phyloP scores from a whole-genome alignment of 1,284 basidiomycete species.

The Moesziomyces globuligerus region DNA sequence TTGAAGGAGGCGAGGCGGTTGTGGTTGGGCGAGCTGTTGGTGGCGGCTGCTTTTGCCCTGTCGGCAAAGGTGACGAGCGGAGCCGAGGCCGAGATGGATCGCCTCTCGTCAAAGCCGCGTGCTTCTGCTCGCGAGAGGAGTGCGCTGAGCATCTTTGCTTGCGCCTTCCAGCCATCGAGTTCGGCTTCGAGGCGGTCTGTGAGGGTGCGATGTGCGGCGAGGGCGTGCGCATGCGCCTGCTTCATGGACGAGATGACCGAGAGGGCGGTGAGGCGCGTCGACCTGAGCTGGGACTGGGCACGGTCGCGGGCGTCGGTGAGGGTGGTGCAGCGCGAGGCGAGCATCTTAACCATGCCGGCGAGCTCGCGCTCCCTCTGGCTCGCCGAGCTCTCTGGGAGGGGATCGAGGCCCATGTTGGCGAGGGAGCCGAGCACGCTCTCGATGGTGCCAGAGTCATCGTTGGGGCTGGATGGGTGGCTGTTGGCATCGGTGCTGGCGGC shows the following conservation, averaged over 20 bases:
- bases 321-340: constrained; percentile 35
- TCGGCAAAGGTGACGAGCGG: constrained; percentile 33
- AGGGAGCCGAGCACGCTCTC: constrained; percentile 39
- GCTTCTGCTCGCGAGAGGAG: constrained; percentile 57
- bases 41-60: constrained; percentile 26
- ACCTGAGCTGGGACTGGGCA: constrained; percentile 45
- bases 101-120: constrained; percentile 42
- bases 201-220: constrained; percentile 51
- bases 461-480: constrained; percentile 11
- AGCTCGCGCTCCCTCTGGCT: constrained; percentile 47
- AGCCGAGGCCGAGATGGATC: constrained; percentile 15
- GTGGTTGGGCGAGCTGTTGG: constrained; percentile 18
- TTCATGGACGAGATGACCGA: constrained; percentile 60
- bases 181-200: constrained; percentile 62
- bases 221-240: constrained; percentile 57
- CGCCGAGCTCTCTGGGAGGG: constrained; percentile 15
- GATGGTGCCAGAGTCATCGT: constrained; percentile 28
- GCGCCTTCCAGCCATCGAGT: constrained; percentile 59
- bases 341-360: constrained; percentile 50
- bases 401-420: constrained; percentile 51
- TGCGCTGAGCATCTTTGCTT: constrained; percentile 63
- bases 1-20: constrained; percentile 32
- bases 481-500: constrained; percentile 12
- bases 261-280: constrained; percentile 61
- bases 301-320: constrained; percentile 35